Percentiles rank a stretch among this genome's conserved stretches.
Evolutionary conservation across 345 rosid species (phyloP).

Genomic region (Brassica carinata): DNA sequence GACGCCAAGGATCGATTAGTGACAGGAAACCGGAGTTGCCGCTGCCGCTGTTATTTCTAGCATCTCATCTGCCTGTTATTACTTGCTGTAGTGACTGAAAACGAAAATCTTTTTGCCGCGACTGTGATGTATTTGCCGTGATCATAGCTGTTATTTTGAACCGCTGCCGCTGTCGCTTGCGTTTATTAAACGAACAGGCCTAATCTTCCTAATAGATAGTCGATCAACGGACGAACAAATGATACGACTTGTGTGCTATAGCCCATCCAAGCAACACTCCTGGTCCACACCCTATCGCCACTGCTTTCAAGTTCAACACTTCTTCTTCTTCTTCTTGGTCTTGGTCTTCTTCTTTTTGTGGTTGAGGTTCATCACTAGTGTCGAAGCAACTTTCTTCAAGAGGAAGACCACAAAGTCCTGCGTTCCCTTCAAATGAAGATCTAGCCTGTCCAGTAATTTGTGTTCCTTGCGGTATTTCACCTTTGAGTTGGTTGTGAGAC

Average conservation of each 20-base stretch:
- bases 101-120: no score
- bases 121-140: no score
- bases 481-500: background rate
- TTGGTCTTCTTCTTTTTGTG: background rate
- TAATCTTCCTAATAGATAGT: background rate
- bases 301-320: background rate
- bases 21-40: no score
- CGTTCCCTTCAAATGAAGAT: background rate
- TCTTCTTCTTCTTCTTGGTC: background rate
- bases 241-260: constrained; percentile 1
- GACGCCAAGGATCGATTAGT: no score
- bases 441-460: background rate
- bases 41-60: no score
- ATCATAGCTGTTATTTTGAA: no score
- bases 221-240: background rate
- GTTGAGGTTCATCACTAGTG: background rate
- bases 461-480: constrained; percentile 2
- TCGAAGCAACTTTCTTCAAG: background rate
- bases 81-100: no score
- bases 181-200: no score
- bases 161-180: no score
- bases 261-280: background rate
- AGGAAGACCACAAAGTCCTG: constrained; percentile 6
- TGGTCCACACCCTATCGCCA: background rate
- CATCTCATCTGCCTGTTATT: no score